Percentiles rank a stretch among this genome's conserved stretches.
Conservation (phyloP, 495 filamentous ascomycete genomes). For the Penicillium nucicola region DNA sequence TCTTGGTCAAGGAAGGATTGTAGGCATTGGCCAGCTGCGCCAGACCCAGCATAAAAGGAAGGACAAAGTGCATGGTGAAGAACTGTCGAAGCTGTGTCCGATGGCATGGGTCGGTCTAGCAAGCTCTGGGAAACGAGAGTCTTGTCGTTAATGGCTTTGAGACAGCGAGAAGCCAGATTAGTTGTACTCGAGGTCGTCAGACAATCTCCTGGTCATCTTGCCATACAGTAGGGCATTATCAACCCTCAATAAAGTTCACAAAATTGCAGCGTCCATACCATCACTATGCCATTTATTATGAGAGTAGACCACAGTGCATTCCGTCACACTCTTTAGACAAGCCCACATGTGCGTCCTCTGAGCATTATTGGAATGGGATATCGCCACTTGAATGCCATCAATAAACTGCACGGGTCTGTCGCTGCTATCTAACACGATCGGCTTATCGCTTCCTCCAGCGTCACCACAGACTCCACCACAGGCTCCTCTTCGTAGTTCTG, state of each 20-base stretch:
- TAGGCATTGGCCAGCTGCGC: slow-evolving; percentile 11
- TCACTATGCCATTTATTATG: no score
- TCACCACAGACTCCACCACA: no score
- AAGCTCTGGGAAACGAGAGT: neutral
- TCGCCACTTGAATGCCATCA: neutral
- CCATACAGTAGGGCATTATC: no score
- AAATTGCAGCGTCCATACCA: no score
- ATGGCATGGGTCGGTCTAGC: slow-evolving; percentile 4
- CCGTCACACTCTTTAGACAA: no score
- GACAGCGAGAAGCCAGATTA: neutral
- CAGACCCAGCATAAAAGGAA: slow-evolving; percentile 9
- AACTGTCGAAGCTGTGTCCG: no score
- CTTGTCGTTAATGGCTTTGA: neutral
- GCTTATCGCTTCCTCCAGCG: no score
- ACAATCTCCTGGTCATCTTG: neutral
- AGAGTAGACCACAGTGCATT: no score
- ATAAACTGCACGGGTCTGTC: no score
- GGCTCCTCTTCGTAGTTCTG: no score
- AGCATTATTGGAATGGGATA: neutral
- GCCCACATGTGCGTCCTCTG: neutral
- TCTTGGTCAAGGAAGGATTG: neutral
- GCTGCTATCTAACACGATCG: no score
- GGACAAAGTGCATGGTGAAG: slow-evolving; percentile 10
- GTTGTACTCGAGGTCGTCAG: slow-evolving; percentile 1
- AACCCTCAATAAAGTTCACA: no score